A percentile compares a stretch with the other conserved stretches of the same genome.
phyloP scores from a whole-genome alignment of 768 basidiomycete genomes.

The Suillus americanus region DNA sequence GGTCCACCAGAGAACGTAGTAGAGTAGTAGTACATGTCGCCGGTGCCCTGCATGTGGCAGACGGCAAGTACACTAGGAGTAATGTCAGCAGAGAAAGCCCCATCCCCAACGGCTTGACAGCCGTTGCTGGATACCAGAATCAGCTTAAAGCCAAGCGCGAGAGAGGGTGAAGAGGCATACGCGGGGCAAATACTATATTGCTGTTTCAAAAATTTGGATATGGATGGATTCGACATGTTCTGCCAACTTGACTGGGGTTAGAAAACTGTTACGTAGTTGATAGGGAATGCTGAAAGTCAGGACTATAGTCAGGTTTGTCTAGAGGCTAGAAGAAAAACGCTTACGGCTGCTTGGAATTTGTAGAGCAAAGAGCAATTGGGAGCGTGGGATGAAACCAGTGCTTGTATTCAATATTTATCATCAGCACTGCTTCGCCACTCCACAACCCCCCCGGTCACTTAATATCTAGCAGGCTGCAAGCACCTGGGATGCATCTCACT shows the following conservation, averaged over 20 bases:
- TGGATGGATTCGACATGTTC: slow-evolving; percentile 72
- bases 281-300: background rate
- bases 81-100: slow-evolving; percentile 80
- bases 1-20: slow-evolving; percentile 94
- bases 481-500: background rate
- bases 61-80: slow-evolving; percentile 82
- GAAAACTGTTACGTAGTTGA: slow-evolving; percentile 1
- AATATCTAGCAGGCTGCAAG: background rate
- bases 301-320: too few species aligned
- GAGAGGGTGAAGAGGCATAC: slow-evolving; percentile 42
- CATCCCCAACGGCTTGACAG: slow-evolving; percentile 96
- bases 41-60: slow-evolving; percentile 78
- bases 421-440: slow-evolving; percentile 2
- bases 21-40: slow-evolving; percentile 88
- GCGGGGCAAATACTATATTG: slow-evolving; percentile 96
- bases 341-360: too few species aligned
- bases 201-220: slow-evolving; percentile 70
- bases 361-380: background rate
- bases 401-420: slow-evolving; percentile 16
- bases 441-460: slow-evolving; percentile 2
- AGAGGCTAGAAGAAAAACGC: too few species aligned
- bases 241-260: slow-evolving; percentile 73
- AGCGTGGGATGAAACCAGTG: background rate
- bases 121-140: slow-evolving; percentile 67
- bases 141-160: slow-evolving; percentile 10